Evolutionary conservation across 257 asterid genomes (phyloP).

Genomic region (Petrea volubilis): DNA sequence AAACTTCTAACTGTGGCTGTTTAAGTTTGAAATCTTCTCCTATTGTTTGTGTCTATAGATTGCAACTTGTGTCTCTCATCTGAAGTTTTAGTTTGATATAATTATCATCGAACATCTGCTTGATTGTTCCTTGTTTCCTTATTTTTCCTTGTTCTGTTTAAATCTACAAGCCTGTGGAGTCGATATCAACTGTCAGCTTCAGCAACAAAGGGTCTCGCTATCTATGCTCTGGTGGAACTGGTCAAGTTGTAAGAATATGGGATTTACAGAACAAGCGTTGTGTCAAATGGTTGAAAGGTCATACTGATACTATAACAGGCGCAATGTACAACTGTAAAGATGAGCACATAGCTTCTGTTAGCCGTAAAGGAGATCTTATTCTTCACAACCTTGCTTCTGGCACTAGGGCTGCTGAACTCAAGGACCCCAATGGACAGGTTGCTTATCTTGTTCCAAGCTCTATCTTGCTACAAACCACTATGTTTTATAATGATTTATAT

Average conservation of each 20-base stretch:
- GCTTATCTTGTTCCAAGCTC: conserved; percentile 18
- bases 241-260: conserved; percentile 95
- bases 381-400: conserved; percentile 99
- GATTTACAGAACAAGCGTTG: conserved; percentile 95
- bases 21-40: not conserved
- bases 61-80: too few relatives aligned
- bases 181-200: conserved; percentile 81
- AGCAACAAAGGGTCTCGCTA: conserved; percentile 95
- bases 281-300: conserved; percentile 96
- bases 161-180: conserved; percentile 60
- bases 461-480: conserved; percentile 8
- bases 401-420: conserved; percentile 86
- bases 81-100: too few relatives aligned
- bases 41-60: not conserved
- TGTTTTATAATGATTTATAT: conserved; percentile 18
- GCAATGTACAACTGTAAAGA: conserved; percentile 96
- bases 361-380: conserved; percentile 92
- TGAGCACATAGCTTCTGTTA: conserved; percentile 94
- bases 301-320: conserved; percentile 81
- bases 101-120: not conserved
- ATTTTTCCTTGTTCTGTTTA: not conserved
- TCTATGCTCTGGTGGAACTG: conserved; percentile 93
- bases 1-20: not conserved
- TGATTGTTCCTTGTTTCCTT: conserved; percentile 11
- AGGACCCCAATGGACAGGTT: conserved; percentile 97